Conservation (phyloP, 768 basidiomycete species). For the Astraeus odoratus region DNA sequence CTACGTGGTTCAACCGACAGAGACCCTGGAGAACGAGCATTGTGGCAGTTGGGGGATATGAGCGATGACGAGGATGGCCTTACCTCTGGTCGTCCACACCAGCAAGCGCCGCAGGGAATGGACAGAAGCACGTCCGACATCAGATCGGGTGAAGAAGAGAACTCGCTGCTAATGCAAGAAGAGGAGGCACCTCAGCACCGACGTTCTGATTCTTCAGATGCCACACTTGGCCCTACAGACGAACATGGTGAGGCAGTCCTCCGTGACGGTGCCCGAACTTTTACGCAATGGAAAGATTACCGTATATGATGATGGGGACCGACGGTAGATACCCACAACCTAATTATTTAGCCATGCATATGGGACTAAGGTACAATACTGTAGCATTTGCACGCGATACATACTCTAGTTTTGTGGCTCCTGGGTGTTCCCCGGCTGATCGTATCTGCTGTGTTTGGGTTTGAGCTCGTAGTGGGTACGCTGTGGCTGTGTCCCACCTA, state of each 20-base stretch:
- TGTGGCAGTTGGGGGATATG: slow-evolving; percentile 71
- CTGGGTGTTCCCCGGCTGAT: no score
- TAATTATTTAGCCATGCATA: neutral
- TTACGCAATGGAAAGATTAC: slow-evolving; percentile 20
- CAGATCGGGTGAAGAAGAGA: slow-evolving; percentile 33
- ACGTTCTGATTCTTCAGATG: slow-evolving; percentile 31
- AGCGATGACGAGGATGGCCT: slow-evolving; percentile 61
- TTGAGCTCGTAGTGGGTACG: no score
- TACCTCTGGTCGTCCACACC: slow-evolving; percentile 32
- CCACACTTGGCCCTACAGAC: slow-evolving; percentile 24
- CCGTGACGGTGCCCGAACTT: slow-evolving; percentile 27
- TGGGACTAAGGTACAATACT: no score
- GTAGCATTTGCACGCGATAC: no score
- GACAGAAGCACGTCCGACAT: slow-evolving; percentile 7
- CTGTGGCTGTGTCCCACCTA: neutral
- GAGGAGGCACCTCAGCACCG: slow-evolving; percentile 26
- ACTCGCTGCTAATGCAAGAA: slow-evolving; percentile 34
- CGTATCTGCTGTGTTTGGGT: no score
- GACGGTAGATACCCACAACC: neutral
- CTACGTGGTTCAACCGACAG: slow-evolving; percentile 32
- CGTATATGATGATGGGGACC: slow-evolving; percentile 1
- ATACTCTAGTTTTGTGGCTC: no score
- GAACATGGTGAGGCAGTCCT: slow-evolving; percentile 9
- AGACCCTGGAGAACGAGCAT: slow-evolving; percentile 27
- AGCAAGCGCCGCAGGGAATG: slow-evolving; percentile 15